Evolutionary conservation across 2,329 filamentous ascomycete genomes (phyloP).

Genomic region (Teratosphaeria nubilosa): DNA sequence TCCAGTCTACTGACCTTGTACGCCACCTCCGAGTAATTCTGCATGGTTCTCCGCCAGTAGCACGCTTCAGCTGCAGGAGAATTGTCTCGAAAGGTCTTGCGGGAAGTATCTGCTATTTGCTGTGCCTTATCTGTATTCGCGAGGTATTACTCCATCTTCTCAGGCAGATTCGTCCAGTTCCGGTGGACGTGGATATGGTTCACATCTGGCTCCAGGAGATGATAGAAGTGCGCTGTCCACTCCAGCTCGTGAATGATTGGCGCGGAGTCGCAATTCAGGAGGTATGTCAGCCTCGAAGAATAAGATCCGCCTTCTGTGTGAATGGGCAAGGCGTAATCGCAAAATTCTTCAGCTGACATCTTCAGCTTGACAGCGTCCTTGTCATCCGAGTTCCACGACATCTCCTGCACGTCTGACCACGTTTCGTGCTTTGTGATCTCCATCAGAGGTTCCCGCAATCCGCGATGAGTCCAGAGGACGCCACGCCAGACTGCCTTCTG

Average conservation of each 20-base stretch:
- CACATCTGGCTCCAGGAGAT: conserved; percentile 19
- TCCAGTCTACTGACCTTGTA: neutral
- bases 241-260: conserved; percentile 21
- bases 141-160: conserved; percentile 16
- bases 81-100: conserved; percentile 17
- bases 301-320: conserved; percentile 27
- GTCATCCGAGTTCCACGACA: neutral
- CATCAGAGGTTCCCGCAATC: conserved; percentile 23
- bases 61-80: conserved; percentile 22
- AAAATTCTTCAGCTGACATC: conserved; percentile 12
- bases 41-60: conserved; percentile 22
- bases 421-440: conserved; percentile 20
- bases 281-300: conserved; percentile 26
- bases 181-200: conserved; percentile 22
- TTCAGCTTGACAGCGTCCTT: conserved; percentile 4
- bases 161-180: conserved; percentile 21
- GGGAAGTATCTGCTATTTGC: conserved; percentile 18
- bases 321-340: conserved; percentile 22
- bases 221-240: conserved; percentile 24
- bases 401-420: conserved; percentile 35
- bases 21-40: conserved; percentile 14
- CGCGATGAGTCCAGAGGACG: conserved; percentile 18
- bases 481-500: conserved; percentile 42
- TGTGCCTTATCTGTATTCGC: conserved; percentile 14
- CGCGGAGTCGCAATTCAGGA: conserved; percentile 24